A percentile compares a stretch with the other conserved stretches of the same genome.
phyloP scores from a whole-genome alignment of 768 basidiomycete genomes.

The Calocera viscosa region DNA sequence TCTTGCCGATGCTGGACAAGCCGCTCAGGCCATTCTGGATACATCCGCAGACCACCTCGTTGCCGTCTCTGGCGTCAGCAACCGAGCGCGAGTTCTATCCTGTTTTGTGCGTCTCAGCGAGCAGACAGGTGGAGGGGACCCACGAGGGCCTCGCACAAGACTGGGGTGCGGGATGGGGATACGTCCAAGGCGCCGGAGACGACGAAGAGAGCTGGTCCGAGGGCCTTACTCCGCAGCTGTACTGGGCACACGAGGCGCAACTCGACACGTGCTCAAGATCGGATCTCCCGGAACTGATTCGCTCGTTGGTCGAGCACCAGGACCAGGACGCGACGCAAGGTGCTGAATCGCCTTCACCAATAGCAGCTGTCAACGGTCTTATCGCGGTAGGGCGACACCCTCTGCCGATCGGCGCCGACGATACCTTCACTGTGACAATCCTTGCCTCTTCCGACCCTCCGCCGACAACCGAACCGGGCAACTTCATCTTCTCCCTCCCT shows the following conservation, averaged over 20 bases:
- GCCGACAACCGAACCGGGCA: background rate
- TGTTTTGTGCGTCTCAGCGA: constrained; percentile 77
- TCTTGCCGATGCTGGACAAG: constrained; percentile 41
- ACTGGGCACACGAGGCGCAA: constrained; percentile 46
- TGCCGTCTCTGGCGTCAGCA: constrained; percentile 33
- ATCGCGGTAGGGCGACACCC: constrained; percentile 13
- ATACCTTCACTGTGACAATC: background rate
- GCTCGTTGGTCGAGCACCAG: background rate
- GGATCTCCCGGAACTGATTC: constrained; percentile 39
- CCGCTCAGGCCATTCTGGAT: constrained; percentile 85
- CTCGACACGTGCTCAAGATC: constrained; percentile 40
- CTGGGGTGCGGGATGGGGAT: constrained; percentile 55
- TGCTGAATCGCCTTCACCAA: background rate
- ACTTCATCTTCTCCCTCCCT: background rate
- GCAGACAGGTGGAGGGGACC: constrained; percentile 50
- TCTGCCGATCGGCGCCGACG: background rate
- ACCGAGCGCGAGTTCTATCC: constrained; percentile 40
- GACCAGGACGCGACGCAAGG: background rate
- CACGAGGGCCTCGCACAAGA: constrained; percentile 33
- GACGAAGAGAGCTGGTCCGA: constrained; percentile 88
- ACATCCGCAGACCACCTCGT: constrained; percentile 50
- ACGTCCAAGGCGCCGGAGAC: constrained; percentile 89
- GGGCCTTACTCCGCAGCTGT: constrained; percentile 64
- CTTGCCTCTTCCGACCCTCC: background rate
- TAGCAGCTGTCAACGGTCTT: constrained; percentile 14